Conservation (phyloP, 2,329 filamentous ascomycete species). For the Talaromyces sp. region DNA sequence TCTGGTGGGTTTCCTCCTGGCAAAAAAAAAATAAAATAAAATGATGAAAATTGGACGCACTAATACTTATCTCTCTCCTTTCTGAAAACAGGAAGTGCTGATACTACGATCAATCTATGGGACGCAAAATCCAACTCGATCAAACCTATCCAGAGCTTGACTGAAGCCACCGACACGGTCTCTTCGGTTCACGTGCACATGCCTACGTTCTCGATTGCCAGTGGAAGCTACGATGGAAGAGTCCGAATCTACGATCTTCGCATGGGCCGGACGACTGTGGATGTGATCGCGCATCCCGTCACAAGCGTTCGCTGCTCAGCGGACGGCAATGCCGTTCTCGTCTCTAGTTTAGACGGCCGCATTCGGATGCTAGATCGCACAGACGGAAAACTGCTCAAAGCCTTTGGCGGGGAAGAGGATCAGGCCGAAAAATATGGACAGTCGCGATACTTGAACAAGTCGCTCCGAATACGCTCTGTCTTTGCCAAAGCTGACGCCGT, state of each 20-base stretch:
- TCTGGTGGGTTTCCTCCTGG: conserved; percentile 47
- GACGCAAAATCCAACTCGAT: conserved; percentile 36
- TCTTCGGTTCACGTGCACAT: conserved; percentile 36
- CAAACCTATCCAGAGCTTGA: conserved; percentile 40
- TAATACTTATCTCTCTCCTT: not conserved
- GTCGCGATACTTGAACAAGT: conserved; percentile 55
- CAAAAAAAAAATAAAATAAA: no score
- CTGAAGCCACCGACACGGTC: conserved; percentile 39
- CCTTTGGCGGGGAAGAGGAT: conserved; percentile 54
- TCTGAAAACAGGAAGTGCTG: conserved; percentile 33
- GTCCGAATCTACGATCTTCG: conserved; percentile 79
- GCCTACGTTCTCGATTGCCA: conserved; percentile 52
- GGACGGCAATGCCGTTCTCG: conserved; percentile 70
- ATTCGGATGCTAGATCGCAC: conserved; percentile 76
- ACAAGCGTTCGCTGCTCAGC: conserved; percentile 68
- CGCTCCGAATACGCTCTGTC: conserved; percentile 69
- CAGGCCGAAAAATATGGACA: conserved; percentile 32
- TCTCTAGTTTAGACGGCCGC: conserved; percentile 70
- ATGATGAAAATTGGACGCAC: not conserved
- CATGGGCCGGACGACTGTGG: conserved; percentile 65
- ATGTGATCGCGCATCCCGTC: conserved; percentile 65
- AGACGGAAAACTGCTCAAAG: conserved; percentile 67
- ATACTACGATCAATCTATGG: conserved; percentile 41
- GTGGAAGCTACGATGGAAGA: conserved; percentile 78
- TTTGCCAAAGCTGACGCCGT: conserved; percentile 72